Percentiles rank a stretch among this genome's conserved stretches.
phyloP scores from a whole-genome alignment of 1,284 basidiomycete genomes.

The Pascua guehoae region DNA sequence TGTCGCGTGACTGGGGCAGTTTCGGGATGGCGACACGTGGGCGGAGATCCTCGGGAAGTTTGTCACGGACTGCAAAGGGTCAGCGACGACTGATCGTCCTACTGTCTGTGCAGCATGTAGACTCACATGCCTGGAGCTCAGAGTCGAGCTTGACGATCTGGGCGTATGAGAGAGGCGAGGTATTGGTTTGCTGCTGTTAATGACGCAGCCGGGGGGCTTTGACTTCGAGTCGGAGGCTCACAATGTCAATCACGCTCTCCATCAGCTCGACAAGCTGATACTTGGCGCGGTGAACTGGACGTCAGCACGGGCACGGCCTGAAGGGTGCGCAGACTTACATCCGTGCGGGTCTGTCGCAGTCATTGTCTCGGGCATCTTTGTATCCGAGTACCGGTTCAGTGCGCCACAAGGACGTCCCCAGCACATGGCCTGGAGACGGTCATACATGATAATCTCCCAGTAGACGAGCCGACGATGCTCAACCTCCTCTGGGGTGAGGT shows the following conservation, averaged over 20 bases:
- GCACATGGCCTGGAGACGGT: slow-evolving; percentile 45
- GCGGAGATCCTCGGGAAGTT: slow-evolving; percentile 35
- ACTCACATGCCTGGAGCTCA: slow-evolving; percentile 40
- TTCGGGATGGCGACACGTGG: slow-evolving; percentile 34
- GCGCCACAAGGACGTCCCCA: slow-evolving; percentile 44
- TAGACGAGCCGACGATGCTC: slow-evolving; percentile 44
- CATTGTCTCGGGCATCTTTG: slow-evolving; percentile 29
- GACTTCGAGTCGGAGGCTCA: slow-evolving; percentile 12
- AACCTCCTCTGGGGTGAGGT: slow-evolving; percentile 38
- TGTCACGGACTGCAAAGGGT: slow-evolving; percentile 30
- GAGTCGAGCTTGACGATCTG: slow-evolving; percentile 36
- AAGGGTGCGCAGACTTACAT: slow-evolving; percentile 15
- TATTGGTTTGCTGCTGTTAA: slow-evolving; percentile 40
- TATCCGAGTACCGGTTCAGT: slow-evolving; percentile 36
- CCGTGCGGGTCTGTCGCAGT: slow-evolving; percentile 30
- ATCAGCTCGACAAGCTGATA: slow-evolving; percentile 40
- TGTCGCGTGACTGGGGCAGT: slow-evolving; percentile 35
- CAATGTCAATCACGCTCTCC: slow-evolving; percentile 45
- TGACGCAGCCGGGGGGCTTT: background rate
- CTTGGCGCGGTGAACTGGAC: slow-evolving; percentile 36
- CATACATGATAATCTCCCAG: slow-evolving; percentile 48
- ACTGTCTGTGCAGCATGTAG: background rate
- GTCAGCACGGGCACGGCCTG: background rate
- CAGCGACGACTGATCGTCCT: background rate
- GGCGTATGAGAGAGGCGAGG: slow-evolving; percentile 31